phyloP scores from a whole-genome alignment of 305 asterid species.

The Ilex paraguariensis region DNA sequence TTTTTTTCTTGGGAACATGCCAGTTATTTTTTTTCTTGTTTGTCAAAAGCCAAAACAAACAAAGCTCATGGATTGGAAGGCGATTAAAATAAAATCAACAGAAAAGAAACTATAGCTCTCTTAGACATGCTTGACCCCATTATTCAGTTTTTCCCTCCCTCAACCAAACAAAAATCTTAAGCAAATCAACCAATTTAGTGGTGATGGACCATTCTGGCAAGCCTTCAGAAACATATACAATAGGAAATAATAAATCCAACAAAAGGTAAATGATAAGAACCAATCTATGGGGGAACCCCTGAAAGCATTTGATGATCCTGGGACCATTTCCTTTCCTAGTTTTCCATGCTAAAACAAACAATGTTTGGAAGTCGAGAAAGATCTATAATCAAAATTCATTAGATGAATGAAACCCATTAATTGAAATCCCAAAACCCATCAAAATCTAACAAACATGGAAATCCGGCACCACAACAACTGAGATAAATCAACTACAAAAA shows the following conservation, averaged over 20 bases:
- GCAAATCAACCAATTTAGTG: too few species aligned
- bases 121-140: not conserved
- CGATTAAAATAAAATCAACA: not conserved
- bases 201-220: not conserved
- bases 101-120: not conserved
- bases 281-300: not conserved
- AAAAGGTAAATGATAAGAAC: not conserved
- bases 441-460: slow-evolving; percentile 15
- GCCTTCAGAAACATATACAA: not conserved
- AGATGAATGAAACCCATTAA: not conserved
- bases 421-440: slow-evolving; percentile 1
- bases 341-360: not conserved
- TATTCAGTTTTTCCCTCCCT: not conserved
- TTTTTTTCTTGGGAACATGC: not conserved
- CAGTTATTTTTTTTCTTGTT: too few species aligned
- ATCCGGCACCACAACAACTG: not conserved
- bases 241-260: not conserved
- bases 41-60: too few species aligned
- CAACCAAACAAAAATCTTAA: not conserved
- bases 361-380: not conserved
- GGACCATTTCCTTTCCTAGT: not conserved
- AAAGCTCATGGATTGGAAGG: too few species aligned
- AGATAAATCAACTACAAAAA: too few species aligned
- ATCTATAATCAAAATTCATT: not conserved
- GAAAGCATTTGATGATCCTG: not conserved